These are phyloP conservation scores for Adansonia digitata DNA, from an alignment of 345 rosid species.

Conservation along the genomic window DNA sequence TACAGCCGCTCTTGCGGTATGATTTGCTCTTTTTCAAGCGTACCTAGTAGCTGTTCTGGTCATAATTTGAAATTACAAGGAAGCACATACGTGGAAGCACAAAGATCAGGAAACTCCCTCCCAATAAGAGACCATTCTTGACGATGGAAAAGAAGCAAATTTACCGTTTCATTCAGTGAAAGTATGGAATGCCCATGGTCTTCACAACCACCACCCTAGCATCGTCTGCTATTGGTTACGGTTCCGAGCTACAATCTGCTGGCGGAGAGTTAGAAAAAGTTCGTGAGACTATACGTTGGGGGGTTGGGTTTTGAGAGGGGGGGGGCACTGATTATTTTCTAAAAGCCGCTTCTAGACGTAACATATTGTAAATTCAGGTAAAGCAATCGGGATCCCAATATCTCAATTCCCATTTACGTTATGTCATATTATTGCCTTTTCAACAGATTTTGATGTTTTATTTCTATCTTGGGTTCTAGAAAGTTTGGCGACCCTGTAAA, in stretches of 20 bases:
- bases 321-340: slow-evolving; percentile 97
- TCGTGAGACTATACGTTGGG: slow-evolving; percentile 51
- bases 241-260: slow-evolving; percentile 38
- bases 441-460: neutral
- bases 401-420: neutral
- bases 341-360: slow-evolving; percentile 42
- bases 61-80: slow-evolving; percentile 48
- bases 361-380: slow-evolving; percentile 72
- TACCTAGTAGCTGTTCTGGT: slow-evolving; percentile 33
- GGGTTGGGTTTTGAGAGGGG: no score
- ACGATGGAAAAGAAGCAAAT: slow-evolving; percentile 66
- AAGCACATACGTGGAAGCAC: slow-evolving; percentile 77
- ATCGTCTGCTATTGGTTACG: slow-evolving; percentile 59
- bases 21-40: slow-evolving; percentile 39
- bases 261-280: slow-evolving; percentile 51
- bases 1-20: slow-evolving; percentile 24
- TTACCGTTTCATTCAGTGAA: slow-evolving; percentile 44
- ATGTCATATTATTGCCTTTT: no score
- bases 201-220: slow-evolving; percentile 77
- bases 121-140: slow-evolving; percentile 62
- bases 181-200: slow-evolving; percentile 88
- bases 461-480: neutral
- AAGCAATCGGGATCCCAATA: slow-evolving; percentile 28
- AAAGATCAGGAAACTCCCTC: slow-evolving; percentile 79
- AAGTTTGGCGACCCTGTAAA: slow-evolving; percentile 72